These are phyloP conservation scores for Pleurotus ostreatus DNA, from an alignment of 768 basidiomycete genomes.

Conservation along the genomic window DNA sequence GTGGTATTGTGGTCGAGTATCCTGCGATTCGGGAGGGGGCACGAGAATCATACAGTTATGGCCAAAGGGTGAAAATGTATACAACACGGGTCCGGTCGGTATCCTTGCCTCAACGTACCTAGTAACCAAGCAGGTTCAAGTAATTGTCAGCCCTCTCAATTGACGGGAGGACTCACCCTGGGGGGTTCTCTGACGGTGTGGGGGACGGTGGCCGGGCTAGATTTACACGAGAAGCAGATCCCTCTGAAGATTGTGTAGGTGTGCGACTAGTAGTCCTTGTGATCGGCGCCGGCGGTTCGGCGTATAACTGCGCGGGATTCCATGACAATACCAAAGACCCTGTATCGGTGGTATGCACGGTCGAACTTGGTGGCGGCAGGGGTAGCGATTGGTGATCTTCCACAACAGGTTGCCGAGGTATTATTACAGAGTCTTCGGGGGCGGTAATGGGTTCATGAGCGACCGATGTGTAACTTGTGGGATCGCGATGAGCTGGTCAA, in stretches of 20 bases:
- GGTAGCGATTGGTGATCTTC: no score
- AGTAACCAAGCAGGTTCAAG: neutral
- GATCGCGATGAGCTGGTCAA: neutral
- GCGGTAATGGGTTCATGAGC: no score
- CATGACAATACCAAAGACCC: no score
- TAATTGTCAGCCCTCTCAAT: neutral
- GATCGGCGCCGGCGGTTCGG: no score
- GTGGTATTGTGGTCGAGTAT: constrained; percentile 24
- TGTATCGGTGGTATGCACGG: no score
- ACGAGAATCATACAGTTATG: constrained; percentile 18
- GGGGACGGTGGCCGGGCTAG: neutral
- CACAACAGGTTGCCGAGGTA: no score
- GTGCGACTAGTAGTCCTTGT: no score
- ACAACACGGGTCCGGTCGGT: constrained; percentile 3
- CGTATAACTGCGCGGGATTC: no score
- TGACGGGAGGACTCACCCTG: neutral
- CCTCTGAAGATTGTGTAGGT: no score
- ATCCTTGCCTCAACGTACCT: constrained; percentile 6
- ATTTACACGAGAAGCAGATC: no score
- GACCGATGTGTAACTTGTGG: neutral
- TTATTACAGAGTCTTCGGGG: no score
- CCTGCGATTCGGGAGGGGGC: constrained; percentile 15
- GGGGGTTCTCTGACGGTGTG: neutral
- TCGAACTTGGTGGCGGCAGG: no score
- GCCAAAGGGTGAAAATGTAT: constrained; percentile 11